Conservation (phyloP, 805 yeast genomes). For the Barnettozyma californica region DNA sequence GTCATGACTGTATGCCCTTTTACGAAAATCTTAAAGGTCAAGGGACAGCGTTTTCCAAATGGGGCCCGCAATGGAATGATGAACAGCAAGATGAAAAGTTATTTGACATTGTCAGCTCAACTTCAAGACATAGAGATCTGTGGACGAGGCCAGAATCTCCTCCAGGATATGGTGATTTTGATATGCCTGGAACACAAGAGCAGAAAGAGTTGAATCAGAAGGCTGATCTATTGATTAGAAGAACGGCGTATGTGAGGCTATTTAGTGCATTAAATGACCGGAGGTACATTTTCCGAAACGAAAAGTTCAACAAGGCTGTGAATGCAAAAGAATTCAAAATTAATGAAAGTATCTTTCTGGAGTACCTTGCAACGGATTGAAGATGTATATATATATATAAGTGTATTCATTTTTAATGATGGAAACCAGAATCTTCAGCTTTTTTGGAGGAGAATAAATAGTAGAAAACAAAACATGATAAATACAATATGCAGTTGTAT, state of each 20-base stretch:
- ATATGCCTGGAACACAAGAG: constrained; percentile 56
- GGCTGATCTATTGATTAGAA: constrained; percentile 29
- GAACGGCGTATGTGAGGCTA: constrained; percentile 40
- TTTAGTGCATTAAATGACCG: constrained; percentile 38
- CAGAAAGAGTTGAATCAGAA: constrained; percentile 32
- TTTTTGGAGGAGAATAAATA: not conserved
- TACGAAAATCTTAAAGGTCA: constrained; percentile 27
- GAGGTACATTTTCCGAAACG: constrained; percentile 41
- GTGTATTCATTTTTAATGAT: not conserved
- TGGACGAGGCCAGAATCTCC: constrained; percentile 41
- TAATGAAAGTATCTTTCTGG: constrained; percentile 21
- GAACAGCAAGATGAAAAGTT: constrained; percentile 3
- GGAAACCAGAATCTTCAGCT: not conserved
- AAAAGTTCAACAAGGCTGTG: constrained; percentile 34
- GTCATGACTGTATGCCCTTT: constrained; percentile 29
- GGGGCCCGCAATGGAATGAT: constrained; percentile 28
- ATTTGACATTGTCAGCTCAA: constrained; percentile 17
- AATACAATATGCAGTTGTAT: not conserved
- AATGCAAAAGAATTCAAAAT: constrained; percentile 27
- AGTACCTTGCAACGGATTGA: constrained; percentile 10
- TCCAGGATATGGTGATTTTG: constrained; percentile 55
- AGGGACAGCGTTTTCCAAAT: constrained; percentile 11
- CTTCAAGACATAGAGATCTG: constrained; percentile 23
- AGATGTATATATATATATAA: constrained; percentile 1
- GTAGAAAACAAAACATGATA: not conserved